These are phyloP conservation scores for Suhomyces canberraensis DNA, from an alignment of 805 yeast species.

Conservation along the genomic window DNA sequence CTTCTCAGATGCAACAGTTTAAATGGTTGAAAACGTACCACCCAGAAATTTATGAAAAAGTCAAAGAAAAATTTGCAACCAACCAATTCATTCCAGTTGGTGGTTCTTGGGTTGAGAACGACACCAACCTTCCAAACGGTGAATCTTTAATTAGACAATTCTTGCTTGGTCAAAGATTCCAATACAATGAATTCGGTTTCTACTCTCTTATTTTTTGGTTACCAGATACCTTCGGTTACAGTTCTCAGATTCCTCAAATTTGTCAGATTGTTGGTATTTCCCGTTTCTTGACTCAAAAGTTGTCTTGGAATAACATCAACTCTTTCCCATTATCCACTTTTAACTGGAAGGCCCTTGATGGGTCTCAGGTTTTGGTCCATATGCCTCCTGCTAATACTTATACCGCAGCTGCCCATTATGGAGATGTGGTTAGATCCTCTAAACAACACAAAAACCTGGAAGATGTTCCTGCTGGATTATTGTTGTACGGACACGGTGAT, in stretches of 20 bases:
- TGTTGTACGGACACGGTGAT: conserved; percentile 91
- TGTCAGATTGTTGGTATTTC: conserved; percentile 84
- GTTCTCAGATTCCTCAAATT: conserved; percentile 91
- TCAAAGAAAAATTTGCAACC: conserved; percentile 62
- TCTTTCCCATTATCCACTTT: conserved; percentile 85
- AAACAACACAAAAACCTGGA: conserved; percentile 81
- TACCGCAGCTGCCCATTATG: conserved; percentile 89
- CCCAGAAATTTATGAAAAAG: conserved; percentile 67
- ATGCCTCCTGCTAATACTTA: conserved; percentile 98
- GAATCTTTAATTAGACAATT: conserved; percentile 89
- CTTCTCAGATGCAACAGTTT: conserved; percentile 95
- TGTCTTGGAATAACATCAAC: conserved; percentile 95
- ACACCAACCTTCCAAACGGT: conserved; percentile 93
- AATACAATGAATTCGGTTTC: conserved; percentile 72
- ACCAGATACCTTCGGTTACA: conserved; percentile 96
- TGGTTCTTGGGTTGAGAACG: conserved; percentile 98
- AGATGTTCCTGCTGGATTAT: conserved; percentile 73
- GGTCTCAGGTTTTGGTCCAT: conserved; percentile 88
- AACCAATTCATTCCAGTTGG: conserved; percentile 89
- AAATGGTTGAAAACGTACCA: conserved; percentile 87
- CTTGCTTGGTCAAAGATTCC: conserved; percentile 84
- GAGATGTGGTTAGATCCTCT: conserved; percentile 81
- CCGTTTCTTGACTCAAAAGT: conserved; percentile 85
- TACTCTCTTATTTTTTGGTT: conserved; percentile 84
- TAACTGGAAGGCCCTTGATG: conserved; percentile 94